Conservation (phyloP, 768 basidiomycete genomes). For the Suillus spraguei region DNA sequence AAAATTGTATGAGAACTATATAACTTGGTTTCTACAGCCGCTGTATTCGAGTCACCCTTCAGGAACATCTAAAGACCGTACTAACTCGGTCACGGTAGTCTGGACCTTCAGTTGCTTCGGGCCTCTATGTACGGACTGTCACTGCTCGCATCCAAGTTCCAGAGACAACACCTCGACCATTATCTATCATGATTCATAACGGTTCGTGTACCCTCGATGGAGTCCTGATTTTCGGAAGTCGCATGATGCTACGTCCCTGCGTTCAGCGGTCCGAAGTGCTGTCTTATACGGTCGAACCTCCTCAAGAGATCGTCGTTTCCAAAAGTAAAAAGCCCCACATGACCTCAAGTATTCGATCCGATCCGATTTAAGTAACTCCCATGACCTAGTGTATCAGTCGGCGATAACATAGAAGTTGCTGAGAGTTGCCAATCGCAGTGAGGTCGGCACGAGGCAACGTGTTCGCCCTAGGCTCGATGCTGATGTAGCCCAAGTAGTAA, state of each 20-base stretch:
- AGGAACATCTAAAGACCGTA: too few relatives aligned
- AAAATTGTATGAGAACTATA: not conserved
- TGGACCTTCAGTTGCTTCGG: too few relatives aligned
- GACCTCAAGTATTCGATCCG: not conserved
- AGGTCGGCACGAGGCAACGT: slow-evolving; percentile 1
- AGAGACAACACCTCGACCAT: not conserved
- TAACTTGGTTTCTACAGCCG: too few relatives aligned
- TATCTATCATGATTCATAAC: not conserved
- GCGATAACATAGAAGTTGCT: slow-evolving; percentile 3
- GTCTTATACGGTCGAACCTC: not conserved
- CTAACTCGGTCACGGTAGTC: too few relatives aligned
- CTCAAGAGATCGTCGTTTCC: not conserved
- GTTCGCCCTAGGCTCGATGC: not conserved
- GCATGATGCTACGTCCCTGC: too few relatives aligned
- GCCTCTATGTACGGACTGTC: too few relatives aligned
- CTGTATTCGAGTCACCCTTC: too few relatives aligned
- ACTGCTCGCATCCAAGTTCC: too few relatives aligned
- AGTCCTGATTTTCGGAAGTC: too few relatives aligned
- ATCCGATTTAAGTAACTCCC: not conserved
- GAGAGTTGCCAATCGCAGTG: not conserved
- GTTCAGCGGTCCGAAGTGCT: not conserved
- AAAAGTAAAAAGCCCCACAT: not conserved
- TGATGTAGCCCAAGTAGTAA: not conserved
- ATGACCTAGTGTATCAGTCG: not conserved
- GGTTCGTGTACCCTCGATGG: not conserved